Conservation (phyloP, 2,329 filamentous ascomycete species). For the Colletotrichum navitas region DNA sequence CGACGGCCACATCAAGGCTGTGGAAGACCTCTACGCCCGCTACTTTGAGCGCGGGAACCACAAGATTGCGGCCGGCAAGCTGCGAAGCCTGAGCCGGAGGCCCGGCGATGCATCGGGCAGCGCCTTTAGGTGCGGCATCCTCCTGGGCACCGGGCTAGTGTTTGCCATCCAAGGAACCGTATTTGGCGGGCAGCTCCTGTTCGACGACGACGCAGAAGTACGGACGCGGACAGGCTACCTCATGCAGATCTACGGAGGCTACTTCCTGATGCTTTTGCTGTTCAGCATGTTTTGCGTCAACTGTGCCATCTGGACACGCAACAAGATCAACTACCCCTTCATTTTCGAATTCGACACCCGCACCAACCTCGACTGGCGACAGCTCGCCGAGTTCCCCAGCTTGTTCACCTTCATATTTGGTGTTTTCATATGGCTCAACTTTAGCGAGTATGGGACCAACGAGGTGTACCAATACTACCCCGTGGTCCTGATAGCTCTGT, state of each 20-base stretch:
- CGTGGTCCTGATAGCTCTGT: slow-evolving; percentile 79
- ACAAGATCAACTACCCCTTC: slow-evolving; percentile 95
- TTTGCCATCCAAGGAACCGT: slow-evolving; percentile 76
- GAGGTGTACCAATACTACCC: slow-evolving; percentile 88
- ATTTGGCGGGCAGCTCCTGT: slow-evolving; percentile 67
- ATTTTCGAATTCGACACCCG: slow-evolving; percentile 96
- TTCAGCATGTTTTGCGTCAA: slow-evolving; percentile 88
- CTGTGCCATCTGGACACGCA: slow-evolving; percentile 83
- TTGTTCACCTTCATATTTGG: slow-evolving; percentile 85
- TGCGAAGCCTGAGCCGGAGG: slow-evolving; percentile 78
- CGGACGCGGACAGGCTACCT: slow-evolving; percentile 73
- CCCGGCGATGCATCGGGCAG: slow-evolving; percentile 67
- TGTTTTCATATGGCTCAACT: slow-evolving; percentile 90
- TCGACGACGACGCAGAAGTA: slow-evolving; percentile 61
- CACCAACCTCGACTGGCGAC: slow-evolving; percentile 88
- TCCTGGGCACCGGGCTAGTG: slow-evolving; percentile 76
- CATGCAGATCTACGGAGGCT: slow-evolving; percentile 92
- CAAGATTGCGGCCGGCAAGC: slow-evolving; percentile 89
- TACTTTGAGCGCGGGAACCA: slow-evolving; percentile 96
- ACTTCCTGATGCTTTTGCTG: slow-evolving; percentile 85
- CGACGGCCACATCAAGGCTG: slow-evolving; percentile 81
- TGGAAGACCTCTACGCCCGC: slow-evolving; percentile 92
- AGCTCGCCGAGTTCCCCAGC: slow-evolving; percentile 87
- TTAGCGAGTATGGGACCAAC: slow-evolving; percentile 74
- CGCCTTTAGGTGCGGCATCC: slow-evolving; percentile 72